Conservation (phyloP, 202 grass and related monocot species). For the Schoenoplectus triqueter region DNA sequence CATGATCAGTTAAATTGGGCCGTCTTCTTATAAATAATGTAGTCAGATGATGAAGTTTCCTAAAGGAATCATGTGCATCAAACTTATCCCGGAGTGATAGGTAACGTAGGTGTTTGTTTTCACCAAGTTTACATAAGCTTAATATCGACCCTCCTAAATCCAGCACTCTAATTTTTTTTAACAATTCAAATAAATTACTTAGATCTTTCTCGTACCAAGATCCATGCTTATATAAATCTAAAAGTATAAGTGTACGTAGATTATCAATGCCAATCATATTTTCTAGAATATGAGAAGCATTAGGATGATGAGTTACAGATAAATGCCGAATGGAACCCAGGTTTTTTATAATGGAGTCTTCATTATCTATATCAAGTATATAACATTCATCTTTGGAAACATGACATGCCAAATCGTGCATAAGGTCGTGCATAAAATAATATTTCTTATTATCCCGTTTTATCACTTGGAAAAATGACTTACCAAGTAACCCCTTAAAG, state of each 20-base stretch:
- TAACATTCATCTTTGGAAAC: constrained; percentile 46
- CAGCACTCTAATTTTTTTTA: neutral
- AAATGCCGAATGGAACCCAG: too few species aligned
- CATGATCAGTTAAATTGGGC: too few species aligned
- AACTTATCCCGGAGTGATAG: neutral
- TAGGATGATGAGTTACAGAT: neutral
- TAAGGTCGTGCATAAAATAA: constrained; percentile 58
- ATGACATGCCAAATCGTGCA: constrained; percentile 51
- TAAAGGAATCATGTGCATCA: neutral
- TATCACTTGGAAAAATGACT: constrained; percentile 52
- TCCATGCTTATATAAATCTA: neutral
- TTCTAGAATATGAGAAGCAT: neutral
- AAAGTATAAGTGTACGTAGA: neutral
- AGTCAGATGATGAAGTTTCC: neutral
- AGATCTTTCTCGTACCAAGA: too few species aligned
- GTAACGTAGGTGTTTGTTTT: neutral
- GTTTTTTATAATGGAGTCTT: neutral
- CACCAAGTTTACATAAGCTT: neutral
- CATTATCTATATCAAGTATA: constrained; percentile 27
- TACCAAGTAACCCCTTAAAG: constrained; percentile 45
- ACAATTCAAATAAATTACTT: too few species aligned
- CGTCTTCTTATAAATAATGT: neutral
- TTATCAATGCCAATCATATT: neutral
- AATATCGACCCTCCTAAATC: neutral
- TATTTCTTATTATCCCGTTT: constrained; percentile 36